These are phyloP conservation scores for Septoria linicola DNA, from an alignment of 2,329 filamentous ascomycete genomes.

Conservation along the genomic window DNA sequence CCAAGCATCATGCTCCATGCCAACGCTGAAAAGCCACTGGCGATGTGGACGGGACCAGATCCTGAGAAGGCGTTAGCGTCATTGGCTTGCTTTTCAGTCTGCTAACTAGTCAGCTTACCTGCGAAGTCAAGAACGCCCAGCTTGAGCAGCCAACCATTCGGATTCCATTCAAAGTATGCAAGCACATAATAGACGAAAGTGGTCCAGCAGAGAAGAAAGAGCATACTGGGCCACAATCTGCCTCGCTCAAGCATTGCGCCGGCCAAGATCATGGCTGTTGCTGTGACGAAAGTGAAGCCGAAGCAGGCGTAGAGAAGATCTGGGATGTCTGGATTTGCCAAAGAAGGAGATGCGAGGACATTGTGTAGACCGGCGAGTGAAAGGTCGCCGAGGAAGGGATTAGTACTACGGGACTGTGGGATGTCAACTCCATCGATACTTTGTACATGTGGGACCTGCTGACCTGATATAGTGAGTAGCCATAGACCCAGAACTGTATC, in stretches of 20 bases:
- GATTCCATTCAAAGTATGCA: slow-evolving; percentile 67
- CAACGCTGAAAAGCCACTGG: slow-evolving; percentile 61
- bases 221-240: slow-evolving; percentile 62
- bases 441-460: slow-evolving; percentile 29
- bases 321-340: slow-evolving; percentile 46
- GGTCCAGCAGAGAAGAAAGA: slow-evolving; percentile 65
- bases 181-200: slow-evolving; percentile 64
- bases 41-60: slow-evolving; percentile 61
- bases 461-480: slow-evolving; percentile 2
- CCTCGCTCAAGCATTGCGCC: slow-evolving; percentile 64
- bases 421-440: slow-evolving; percentile 56
- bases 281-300: slow-evolving; percentile 58
- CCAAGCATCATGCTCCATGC: slow-evolving; percentile 64
- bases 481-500: slow-evolving; percentile 2
- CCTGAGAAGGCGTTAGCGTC: neutral
- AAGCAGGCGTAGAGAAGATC: slow-evolving; percentile 61
- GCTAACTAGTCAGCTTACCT: no score
- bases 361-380: slow-evolving; percentile 61
- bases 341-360: slow-evolving; percentile 59
- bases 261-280: slow-evolving; percentile 62
- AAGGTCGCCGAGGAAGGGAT: slow-evolving; percentile 59
- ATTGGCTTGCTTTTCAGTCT: no score
- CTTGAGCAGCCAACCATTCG: slow-evolving; percentile 63
- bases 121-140: slow-evolving; percentile 61
- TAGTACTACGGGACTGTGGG: slow-evolving; percentile 53